Base-by-base conservation (phyloP, 225 moss, liverwort and hornwort species). In the Antitrichia curtipendula region DNA sequence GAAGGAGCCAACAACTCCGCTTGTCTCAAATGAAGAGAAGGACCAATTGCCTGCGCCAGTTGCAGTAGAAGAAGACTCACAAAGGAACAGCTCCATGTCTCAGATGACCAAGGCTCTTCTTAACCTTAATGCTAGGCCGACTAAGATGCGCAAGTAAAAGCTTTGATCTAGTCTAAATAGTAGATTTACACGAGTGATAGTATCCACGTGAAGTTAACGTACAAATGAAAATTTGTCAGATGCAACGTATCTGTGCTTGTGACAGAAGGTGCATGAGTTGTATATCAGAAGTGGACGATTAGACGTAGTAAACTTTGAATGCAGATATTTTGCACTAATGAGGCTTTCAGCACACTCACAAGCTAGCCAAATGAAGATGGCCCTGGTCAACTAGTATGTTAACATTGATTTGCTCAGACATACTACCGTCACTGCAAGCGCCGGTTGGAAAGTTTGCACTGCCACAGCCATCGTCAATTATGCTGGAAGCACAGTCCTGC, bases 41-140 rank as follows among this genome's bases (percentile, higher is more conserved):
- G 69, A 83, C 45, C 47, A 79, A 53, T 50, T 78, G 56, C 61
- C 62, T 78, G 40, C 64, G 60, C 36, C 85, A 82, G 45, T 62
- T 40, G 66, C 58, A 76, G 78, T 38, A 27, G 88, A 60, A 49
- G 85, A 75, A 71, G 81, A 91, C 32, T 85, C 87, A 45, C 72
- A 92, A 61, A 92, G 93, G 90, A 92, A 84, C 50, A 87, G 68
- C 77, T 91, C 91, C 80, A 85, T 89, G 90, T 88, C 86, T 71
- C 88, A 92, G 78, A 89, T 93, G 90, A 92, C 89, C 50, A 82
- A 88, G 80, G 72, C 88, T 21, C 90, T 93, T 72, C 81, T 75
- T 7, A 90, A 90, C 66, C 66, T 89, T 20, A 89, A 89, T 72
- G 79, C 68, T 29, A 91, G 69, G 57, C n/a, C 77, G 16, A 62